These are phyloP conservation scores for Entomortierella beljakovae DNA, from an alignment of 192 early-diverging fungal genomes.

Conservation along the genomic window DNA sequence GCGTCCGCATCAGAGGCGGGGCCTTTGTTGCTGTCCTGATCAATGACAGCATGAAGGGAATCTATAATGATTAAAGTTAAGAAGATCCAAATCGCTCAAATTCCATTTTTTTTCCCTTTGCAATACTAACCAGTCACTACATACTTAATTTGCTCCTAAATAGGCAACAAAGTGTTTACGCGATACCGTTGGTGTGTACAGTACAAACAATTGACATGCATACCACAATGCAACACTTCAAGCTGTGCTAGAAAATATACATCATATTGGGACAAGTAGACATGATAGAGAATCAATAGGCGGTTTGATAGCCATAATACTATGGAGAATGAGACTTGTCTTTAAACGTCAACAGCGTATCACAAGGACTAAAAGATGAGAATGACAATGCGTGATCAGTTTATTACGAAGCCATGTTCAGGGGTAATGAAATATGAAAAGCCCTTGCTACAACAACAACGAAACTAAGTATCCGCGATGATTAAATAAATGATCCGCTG, in stretches of 20 bases:
- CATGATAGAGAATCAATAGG: not conserved
- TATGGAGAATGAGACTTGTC: not conserved
- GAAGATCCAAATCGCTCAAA: not conserved
- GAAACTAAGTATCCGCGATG: not conserved
- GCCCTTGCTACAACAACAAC: not conserved
- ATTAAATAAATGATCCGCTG: too few relatives aligned
- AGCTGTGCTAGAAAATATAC: too few relatives aligned
- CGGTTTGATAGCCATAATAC: too few relatives aligned
- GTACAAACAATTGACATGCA: too few relatives aligned
- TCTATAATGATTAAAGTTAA: not conserved
- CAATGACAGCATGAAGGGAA: slow-evolving; percentile 22
- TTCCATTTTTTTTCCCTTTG: too few relatives aligned
- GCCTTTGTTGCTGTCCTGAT: slow-evolving; percentile 17
- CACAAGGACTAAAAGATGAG: not conserved
- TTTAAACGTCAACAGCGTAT: too few relatives aligned
- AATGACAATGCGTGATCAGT: not conserved
- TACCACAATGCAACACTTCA: too few relatives aligned
- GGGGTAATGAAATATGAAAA: not conserved
- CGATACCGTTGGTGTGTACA: too few relatives aligned
- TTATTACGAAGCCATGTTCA: not conserved
- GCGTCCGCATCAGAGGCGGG: not conserved
- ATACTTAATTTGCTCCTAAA: too few relatives aligned
- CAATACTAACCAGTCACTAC: not conserved
- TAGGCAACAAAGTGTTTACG: too few relatives aligned
- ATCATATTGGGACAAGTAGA: too few relatives aligned